Evolutionary conservation across 176 grass and related monocot species (phyloP).

Genomic region (Musa schizocarpa): DNA sequence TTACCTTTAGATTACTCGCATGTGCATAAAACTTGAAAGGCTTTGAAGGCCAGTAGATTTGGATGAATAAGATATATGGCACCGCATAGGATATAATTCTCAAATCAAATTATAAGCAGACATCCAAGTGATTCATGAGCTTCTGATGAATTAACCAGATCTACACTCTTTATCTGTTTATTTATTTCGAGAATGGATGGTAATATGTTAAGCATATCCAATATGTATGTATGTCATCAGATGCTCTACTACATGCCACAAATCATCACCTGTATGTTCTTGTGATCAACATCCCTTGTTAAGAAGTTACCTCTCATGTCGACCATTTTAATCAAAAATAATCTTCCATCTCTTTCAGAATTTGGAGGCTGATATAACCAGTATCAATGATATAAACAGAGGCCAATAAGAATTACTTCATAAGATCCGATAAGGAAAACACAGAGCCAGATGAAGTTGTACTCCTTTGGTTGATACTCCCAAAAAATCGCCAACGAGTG

Average conservation of each 20-base stretch:
- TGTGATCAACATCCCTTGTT: no score
- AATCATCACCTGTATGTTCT: not conserved
- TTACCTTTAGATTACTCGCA: not conserved
- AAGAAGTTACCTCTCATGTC: no score
- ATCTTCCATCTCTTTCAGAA: not conserved
- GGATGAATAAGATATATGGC: not conserved
- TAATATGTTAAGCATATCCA: no score
- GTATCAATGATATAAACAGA: not conserved
- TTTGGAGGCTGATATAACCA: not conserved
- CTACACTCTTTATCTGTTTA: no score
- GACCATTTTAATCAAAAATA: not conserved
- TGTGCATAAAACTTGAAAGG: no score
- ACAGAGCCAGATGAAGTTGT: no score
- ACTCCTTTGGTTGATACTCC: not conserved
- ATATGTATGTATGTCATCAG: no score
- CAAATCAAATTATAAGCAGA: not conserved
- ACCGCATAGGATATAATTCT: not conserved
- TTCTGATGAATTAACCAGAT: not conserved
- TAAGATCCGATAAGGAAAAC: not conserved
- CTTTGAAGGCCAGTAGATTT: not conserved
- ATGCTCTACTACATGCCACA: not conserved
- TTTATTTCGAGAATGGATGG: no score
- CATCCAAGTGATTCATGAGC: not conserved
- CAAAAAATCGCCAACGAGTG: not conserved
- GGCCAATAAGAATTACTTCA: not conserved